These are phyloP conservation scores for Musa schizocarpa DNA, from an alignment of 176 grass and related monocot genomes.

Conservation along the genomic window DNA sequence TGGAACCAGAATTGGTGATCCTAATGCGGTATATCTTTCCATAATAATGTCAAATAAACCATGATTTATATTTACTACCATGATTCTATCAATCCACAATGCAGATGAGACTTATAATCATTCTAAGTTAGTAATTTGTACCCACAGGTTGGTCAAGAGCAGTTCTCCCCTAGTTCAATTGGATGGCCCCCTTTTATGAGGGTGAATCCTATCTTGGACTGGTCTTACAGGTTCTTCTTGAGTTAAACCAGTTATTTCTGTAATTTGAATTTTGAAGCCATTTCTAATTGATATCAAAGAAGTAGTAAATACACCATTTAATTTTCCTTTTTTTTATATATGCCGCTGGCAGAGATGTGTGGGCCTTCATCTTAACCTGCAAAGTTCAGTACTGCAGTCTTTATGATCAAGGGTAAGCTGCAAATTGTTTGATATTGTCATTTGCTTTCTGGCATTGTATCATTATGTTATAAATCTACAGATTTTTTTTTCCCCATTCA, in stretches of 20 bases:
- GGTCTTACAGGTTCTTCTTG: conserved; percentile 78
- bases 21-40: conserved; percentile 67
- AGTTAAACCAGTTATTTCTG: neutral
- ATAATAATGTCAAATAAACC: conserved; percentile 12
- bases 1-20: conserved; percentile 97
- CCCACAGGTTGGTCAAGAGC: conserved; percentile 96
- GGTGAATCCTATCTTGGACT: conserved; percentile 99
- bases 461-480: neutral
- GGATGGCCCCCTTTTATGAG: conserved; percentile 99
- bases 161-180: conserved; percentile 92
- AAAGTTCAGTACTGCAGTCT: conserved; percentile 94
- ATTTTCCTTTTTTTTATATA: conserved; percentile 2
- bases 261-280: neutral
- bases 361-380: conserved; percentile 90
- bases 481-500: neutral
- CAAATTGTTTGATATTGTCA: conserved; percentile 11
- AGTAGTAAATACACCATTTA: neutral
- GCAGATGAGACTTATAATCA: neutral
- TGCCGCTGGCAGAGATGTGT: conserved; percentile 77
- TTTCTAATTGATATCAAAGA: conserved; percentile 10
- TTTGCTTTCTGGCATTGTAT: neutral
- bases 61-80: neutral
- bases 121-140: conserved; percentile 17
- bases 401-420: conserved; percentile 82
- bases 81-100: neutral